Evolutionary conservation across 2,329 filamentous ascomycete species (phyloP).

Genomic region (Blastomyces percursus): DNA sequence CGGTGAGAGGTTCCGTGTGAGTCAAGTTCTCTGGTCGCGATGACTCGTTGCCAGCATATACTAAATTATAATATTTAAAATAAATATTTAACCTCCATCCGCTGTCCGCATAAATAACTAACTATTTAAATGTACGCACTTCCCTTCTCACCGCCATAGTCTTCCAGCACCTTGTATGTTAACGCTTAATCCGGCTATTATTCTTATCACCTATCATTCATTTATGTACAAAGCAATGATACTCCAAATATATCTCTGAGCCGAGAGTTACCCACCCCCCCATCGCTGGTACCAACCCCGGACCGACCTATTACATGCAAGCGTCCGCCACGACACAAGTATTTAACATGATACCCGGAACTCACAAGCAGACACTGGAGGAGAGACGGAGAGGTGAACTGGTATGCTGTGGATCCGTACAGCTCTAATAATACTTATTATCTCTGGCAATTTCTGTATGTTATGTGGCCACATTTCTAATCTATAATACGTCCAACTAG

Average conservation of each 20-base stretch:
- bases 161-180: conserved; percentile 2
- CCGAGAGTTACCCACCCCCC: neutral
- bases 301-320: neutral
- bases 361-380: conserved; percentile 54
- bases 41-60: neutral
- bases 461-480: neutral
- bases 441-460: neutral
- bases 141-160: neutral
- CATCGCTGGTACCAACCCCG: neutral
- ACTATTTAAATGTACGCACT: neutral
- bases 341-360: conserved; percentile 28
- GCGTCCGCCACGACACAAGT: conserved; percentile 12
- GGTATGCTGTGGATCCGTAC: conserved; percentile 39
- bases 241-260: conserved; percentile 7
- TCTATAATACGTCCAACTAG: conserved; percentile 25
- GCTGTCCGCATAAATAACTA: no score
- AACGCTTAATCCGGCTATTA: neutral
- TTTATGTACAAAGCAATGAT: conserved; percentile 13
- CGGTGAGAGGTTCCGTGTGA: neutral
- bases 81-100: no score
- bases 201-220: neutral
- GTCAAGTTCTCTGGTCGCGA: neutral
- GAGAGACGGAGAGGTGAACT: conserved; percentile 82
- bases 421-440: neutral
- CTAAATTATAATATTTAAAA: no score